Base-by-base conservation (phyloP, 2,329 filamentous ascomycete genomes). In the Hymenoscyphus albidus region DNA sequence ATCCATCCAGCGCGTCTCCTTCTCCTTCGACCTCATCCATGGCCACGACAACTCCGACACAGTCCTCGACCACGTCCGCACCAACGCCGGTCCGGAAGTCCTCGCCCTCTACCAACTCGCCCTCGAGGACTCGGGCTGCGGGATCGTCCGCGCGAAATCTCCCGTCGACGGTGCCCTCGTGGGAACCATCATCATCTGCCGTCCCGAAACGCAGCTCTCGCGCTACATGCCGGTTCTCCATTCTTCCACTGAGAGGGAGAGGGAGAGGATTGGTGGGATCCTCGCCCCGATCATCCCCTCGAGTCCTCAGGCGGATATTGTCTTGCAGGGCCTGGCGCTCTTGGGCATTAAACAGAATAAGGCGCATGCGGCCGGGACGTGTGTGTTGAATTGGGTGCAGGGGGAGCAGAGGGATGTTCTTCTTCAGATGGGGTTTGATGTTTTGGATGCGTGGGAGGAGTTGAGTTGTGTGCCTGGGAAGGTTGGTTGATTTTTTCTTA, bases 361-460 rank as follows among this genome's bases (percentile, higher is more conserved):
- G 70, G 81, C 82, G 69, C 83, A 88, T 72, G 84, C 84, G n/a
- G 83, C 83, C 63, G 83, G 81, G 71, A 82, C 82, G 1, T 71
- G 70, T 62, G 77, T 89, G 64, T 77, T 90, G 68, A 87, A 89
- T 74, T 75, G 72, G 72, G 72, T 75, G 27, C 58, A 67, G 18
- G 71, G 70, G 0, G 71, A 74, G 13, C 69, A 73, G 65, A 69
- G 72, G 62, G 91, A 95, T 75, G 86, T 88, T 42, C 79, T 96
- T 65, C 82, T 88, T 63, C 86, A 86, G 0, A 92, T 96, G 89
- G 92, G 92, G 0, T 96, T 96, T 73, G 86, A 87, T 68, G 84
- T 91, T 56, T 78, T 93, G 67, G 89, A 94, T 77, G 88, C 84
- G 51, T 96, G 93, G 76, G 92, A 96, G 72, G 91, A 96, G 76